Evolutionary conservation across 805 yeast genomes (phyloP), one percentile per base, ranked within the genome.

Genomic region (Ascoidea rubescens): DNA sequence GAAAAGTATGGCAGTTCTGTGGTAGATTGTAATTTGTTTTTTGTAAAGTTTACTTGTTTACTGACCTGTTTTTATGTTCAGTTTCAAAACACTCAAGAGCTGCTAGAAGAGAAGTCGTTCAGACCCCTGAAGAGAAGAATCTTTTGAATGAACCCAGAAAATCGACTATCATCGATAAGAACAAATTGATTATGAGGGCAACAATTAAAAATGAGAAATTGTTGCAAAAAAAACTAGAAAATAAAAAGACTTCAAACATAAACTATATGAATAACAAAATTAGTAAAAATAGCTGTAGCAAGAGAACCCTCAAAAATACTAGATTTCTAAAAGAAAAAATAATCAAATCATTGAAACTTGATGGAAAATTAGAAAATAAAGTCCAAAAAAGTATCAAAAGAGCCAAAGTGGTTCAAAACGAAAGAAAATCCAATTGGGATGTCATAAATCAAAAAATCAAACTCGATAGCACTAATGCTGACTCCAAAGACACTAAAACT

Each of bases 341-440:
- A 21, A 75, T 77, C 57, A 72, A 77, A 56, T 78, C 80, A 5
- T 62, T 74, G 44, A 73, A 72, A 54, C 57, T 80, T 31, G 73
- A 72, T 31, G 86, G 83, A 42, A 73, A 74, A 49, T 67, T 83
- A 51, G 73, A 78, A 17, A 73, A 76, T 47, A 84, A 83, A 62
- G 82, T 84, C 46, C 77, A 77, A 56, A 79, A 78, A 58, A 79
- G 87, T 57, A 75, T 81, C 31, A 73, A 74, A 48, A 74, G 87
- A 60, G 82, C 87, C 28, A 80, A 72, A 58, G 76, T 70, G 57
- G 79, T 84, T 32, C 83, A 78, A 58, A 68, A 64, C 21, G 71
- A 83, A 8, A 73, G 93, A 64, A 84, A 82, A 63, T 68, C 86
- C 0, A 82, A 79, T 14, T 84, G 91, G 93, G 89, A 83, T 50